Conservation (phyloP, 202 grass and related monocot species). For the Schoenoplectus triqueter region DNA sequence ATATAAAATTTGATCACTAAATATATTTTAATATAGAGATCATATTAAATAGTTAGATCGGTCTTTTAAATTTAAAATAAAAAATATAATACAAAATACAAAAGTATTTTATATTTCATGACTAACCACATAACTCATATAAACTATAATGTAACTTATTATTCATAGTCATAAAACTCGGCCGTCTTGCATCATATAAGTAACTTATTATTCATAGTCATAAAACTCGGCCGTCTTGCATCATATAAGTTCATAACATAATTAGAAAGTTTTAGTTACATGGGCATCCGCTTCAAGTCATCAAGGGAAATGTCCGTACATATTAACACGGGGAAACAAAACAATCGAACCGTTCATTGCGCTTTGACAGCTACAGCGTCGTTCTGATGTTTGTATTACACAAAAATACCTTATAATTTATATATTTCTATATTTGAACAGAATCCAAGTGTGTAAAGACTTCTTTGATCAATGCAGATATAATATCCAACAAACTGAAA, state of each 20-base stretch:
- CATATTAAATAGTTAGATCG: too few relatives aligned
- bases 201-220: not conserved
- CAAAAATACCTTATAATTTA: not conserved
- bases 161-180: not conserved
- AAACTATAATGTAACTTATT: not conserved
- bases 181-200: not conserved
- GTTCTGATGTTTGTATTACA: not conserved
- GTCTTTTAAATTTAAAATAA: too few relatives aligned
- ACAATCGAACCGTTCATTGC: not conserved
- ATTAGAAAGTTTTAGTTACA: not conserved
- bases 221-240: not conserved
- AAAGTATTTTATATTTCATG: too few relatives aligned
- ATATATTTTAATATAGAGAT: too few relatives aligned
- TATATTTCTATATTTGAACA: not conserved
- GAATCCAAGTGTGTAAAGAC: not conserved
- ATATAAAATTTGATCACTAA: too few relatives aligned
- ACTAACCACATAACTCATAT: not conserved
- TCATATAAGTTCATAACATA: not conserved
- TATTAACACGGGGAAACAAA: not conserved
- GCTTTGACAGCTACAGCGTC: not conserved
- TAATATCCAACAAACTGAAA: too few relatives aligned
- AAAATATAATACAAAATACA: too few relatives aligned
- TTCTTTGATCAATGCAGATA: not conserved
- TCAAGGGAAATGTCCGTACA: not conserved
- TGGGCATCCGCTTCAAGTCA: not conserved